Base-by-base conservation (phyloP, 1,139 yeast species). In the Wickerhamomyces sp. region DNA sequence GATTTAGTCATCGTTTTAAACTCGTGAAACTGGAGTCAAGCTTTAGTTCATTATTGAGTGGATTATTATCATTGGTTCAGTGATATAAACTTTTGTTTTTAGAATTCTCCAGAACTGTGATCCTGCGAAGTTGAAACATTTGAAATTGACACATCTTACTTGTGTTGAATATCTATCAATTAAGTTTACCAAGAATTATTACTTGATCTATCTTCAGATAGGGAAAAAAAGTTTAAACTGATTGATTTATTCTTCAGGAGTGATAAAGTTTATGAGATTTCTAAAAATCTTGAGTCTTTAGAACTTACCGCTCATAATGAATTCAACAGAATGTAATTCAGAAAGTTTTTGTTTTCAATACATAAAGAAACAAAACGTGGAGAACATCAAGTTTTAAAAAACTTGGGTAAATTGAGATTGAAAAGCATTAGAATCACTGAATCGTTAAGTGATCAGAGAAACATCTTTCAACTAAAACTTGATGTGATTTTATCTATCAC, bases 281-380 rank as follows among this genome's bases (percentile, higher is more conserved):
- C 44, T 27, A 26, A 15, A 8, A 9, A n/a, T 2, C 31, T 49
- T n/a, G 30, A 43, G 7, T n/a, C 23, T 13, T 26, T 47, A 3
- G 36, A 40, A 9, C 7, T 49, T 8, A 41, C 31, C 3, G 30
- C 37, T 8, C 52, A 47, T 41, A 37, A 47, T 42, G 49, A 50
- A 1, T 39, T 43, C 27, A 47, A 39, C 33, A 33, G 50, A 33
- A 8, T 36, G 5, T 10, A 47, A 1, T 41, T 49, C 29, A 47
- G 37, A 42, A 43, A 47, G 26, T 42, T 49, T 14, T 27, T 48
- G 26, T 43, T 34, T 18, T 7, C 37, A 8, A 3, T 49, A 2
- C 34, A 41, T 37, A 18, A 6, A 34, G 27, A 14, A 37, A 37
- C 34, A 37, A 23, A 30, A 7, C n/a, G 3, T 1, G 13, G 11